Conservation (phyloP, 2,329 filamentous ascomycete genomes). For the Grosmannia clavigera region DNA sequence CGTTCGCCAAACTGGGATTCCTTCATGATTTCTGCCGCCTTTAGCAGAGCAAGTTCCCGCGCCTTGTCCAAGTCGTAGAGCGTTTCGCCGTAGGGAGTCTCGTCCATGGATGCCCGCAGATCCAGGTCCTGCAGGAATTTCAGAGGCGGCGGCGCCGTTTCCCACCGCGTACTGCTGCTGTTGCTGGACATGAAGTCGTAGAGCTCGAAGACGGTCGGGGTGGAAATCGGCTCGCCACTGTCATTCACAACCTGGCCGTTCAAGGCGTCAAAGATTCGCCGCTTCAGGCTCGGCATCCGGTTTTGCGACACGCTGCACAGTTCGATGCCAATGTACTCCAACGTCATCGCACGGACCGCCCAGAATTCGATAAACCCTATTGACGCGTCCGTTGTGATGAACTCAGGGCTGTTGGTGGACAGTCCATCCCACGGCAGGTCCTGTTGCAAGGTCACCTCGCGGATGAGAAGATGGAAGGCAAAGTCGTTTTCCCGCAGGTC, state of each 20-base stretch:
- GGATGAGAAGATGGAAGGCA: slow-evolving; percentile 63
- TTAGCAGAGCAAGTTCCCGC: slow-evolving; percentile 60
- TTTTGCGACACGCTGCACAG: slow-evolving; percentile 65
- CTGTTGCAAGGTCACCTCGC: slow-evolving; percentile 57
- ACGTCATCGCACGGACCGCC: slow-evolving; percentile 58
- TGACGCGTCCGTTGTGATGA: slow-evolving; percentile 57
- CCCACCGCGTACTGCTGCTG: slow-evolving; percentile 37
- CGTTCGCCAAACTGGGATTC: background rate
- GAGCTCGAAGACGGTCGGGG: slow-evolving; percentile 76
- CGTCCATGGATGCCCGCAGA: slow-evolving; percentile 49
- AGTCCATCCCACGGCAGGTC: slow-evolving; percentile 64
- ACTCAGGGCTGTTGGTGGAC: slow-evolving; percentile 46
- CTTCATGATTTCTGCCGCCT: slow-evolving; percentile 47
- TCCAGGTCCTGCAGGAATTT: slow-evolving; percentile 54
- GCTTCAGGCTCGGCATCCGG: slow-evolving; percentile 56
- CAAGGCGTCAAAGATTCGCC: slow-evolving; percentile 58
- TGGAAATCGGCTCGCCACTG: slow-evolving; percentile 50
- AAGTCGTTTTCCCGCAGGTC: slow-evolving; percentile 73
- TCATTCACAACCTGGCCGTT: slow-evolving; percentile 61
- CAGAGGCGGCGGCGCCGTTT: slow-evolving; percentile 38
- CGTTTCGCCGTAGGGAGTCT: slow-evolving; percentile 36
- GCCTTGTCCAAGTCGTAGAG: slow-evolving; percentile 61
- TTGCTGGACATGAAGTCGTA: slow-evolving; percentile 69
- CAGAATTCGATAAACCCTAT: slow-evolving; percentile 66
- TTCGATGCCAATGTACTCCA: slow-evolving; percentile 79